Evolutionary conservation across 1,284 basidiomycete species (phyloP), one percentile per base, ranked within the genome.

Genomic region (Marasmius tenuissimus): DNA sequence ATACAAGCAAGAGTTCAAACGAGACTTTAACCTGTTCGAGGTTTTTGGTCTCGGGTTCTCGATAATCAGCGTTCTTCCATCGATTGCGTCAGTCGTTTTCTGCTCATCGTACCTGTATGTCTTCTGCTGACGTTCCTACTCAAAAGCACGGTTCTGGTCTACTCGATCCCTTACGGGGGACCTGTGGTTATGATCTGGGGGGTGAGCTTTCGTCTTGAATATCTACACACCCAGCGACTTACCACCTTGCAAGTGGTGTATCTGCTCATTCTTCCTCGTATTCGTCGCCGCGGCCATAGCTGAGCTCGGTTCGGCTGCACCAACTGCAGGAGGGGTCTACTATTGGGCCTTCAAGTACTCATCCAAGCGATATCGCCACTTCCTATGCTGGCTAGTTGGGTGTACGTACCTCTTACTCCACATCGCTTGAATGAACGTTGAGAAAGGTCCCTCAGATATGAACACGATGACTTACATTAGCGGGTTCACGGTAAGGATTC

Each of bases 401-500:
- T 70, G 68, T 68, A 54, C 9, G 57, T 53, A 22, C 22, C 27
- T 45, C n/a, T 33, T 34, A n/a, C 40, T 52, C n/a, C 4, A 14
- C 20, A 18, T 55, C 56, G 14, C 37, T 42, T 58, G 16, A 8
- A 9, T 7, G 6, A 51, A 7, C 12, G 22, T 27, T 27, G 27
- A 27, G 27, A 27, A 27, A 14, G 16, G 27, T 42, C 20, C 14
- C 16, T 1, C 34, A 92, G 89, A 92, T 68, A 76, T 88, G 0
- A 92, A 92, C 64, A 90, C 89, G 0, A 79, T 93, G 38, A 89
- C 89, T 1, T 86, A 84, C 35, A 83, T 93, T 60, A 75, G 88
- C 0, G 73, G 82, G 4, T 78, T 92, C 0, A 88, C 92, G 0
- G 91, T 89, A 48, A 18, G 53, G 20, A 18, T 16, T 33, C 16